These are phyloP conservation scores for Pythium coloratum DNA, from an alignment of 352 stramenopile species.

Conservation along the genomic window DNA sequence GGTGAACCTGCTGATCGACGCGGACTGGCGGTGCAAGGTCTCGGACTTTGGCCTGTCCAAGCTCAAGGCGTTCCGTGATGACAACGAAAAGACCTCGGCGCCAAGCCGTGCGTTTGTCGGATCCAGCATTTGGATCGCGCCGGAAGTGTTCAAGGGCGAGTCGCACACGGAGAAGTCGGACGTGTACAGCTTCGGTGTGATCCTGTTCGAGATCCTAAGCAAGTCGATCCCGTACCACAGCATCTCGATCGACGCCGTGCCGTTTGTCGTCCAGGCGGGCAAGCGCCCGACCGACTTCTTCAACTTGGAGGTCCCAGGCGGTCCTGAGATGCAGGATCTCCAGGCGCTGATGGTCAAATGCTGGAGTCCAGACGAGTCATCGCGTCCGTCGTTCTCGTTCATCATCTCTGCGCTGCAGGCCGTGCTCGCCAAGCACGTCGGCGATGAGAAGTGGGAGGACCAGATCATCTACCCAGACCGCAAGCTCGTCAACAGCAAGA, in stretches of 20 bases:
- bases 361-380: constrained; percentile 69
- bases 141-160: constrained; percentile 88
- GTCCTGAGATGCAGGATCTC: constrained; percentile 62
- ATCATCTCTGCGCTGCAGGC: constrained; percentile 78
- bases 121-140: constrained; percentile 90
- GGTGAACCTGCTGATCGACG: constrained; percentile 88
- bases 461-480: constrained; percentile 82
- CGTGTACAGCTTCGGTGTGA: constrained; percentile 88
- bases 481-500: constrained; percentile 62
- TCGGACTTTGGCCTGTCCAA: constrained; percentile 89
- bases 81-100: constrained; percentile 37
- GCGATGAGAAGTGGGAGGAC: constrained; percentile 81
- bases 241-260: constrained; percentile 81
- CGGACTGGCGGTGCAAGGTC: constrained; percentile 89
- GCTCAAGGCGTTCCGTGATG: constrained; percentile 77
- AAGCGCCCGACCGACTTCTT: constrained; percentile 82
- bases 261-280: constrained; percentile 74
- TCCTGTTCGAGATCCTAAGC: constrained; percentile 75
- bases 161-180: constrained; percentile 87
- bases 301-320: constrained; percentile 46
- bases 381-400: constrained; percentile 77
- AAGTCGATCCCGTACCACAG: constrained; percentile 67
- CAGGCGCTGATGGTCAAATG: constrained; percentile 73
- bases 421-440: constrained; percentile 67
- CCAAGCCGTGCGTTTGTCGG: constrained; percentile 68